Evolutionary conservation across 768 basidiomycete species (phyloP), one percentile per base, ranked within the genome.

Genomic region (Suillus tomentosus): DNA sequence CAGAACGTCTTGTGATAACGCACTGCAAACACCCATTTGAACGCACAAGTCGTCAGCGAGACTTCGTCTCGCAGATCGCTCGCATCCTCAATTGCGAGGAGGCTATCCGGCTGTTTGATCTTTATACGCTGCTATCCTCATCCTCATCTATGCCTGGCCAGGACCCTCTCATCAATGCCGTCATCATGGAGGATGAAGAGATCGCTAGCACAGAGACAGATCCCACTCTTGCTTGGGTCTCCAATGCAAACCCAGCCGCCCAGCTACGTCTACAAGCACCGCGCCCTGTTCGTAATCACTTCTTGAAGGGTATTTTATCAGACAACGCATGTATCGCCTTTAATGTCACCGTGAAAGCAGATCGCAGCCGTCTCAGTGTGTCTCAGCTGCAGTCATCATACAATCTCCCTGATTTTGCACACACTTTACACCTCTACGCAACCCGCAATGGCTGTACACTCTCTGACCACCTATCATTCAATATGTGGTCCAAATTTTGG

Each of bases 1-100:
- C 68, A 1, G 72, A 77, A 51, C 64, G 70, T 3, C 65, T 74
- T 0, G 71, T 72, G 40, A 76, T 75, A n/a, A 68, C 71, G 19
- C 68, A 70, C 24, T 70, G 37, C 5, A 76, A 78, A 62, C 40
- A 67, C 7, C 70, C 67, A 0, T 78, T 72, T 54, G 47, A 73
- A 58, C 64, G 61, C 15, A 72, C 73, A 1, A 68, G 66, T 9
- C 76, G 74, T 47, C 64, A 65, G 19, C 34, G 58, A 17, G 71
- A 75, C 50, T 72, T 71, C 48, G 55, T 68, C n/a, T 42, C 60
- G 3, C 71, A 76, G 42, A 76, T 77, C 57, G 31, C 62, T 17
- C 31, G 17, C 15, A 24, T 56, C 43, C 60, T 72, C 2, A 47
- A 67, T 27, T 48, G 59, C 1, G 48, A 62, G 37, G 68, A 70